Evolutionary conservation across 192 early-diverging fungal species (phyloP), one percentile per base, ranked within the genome.

Genomic region (Backusella macrospora): DNA sequence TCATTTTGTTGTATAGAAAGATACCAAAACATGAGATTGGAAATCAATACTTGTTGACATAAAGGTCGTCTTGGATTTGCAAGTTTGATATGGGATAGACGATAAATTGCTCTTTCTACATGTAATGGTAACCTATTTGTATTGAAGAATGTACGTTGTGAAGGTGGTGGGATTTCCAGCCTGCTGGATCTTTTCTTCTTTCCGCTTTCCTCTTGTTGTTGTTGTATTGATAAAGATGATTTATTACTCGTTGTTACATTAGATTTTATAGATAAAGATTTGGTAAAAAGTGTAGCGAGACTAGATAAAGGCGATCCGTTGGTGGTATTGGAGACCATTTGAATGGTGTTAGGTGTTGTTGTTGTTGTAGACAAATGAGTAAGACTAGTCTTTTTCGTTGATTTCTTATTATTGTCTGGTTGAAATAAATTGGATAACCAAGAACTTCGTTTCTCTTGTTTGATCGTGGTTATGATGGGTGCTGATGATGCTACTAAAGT

Each of bases 11-110:
- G 90, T 13, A 92, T 84, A 39, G 87, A 89, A 49, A 94, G 75
- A 76, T 94, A 94, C 92, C 92, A 94, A 73, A 94, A 92, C 89
- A 94, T 90, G 81, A 94, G 86, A 62, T 94, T 94, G 14, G 91
- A 91, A 63, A 94, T 86, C 72, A 91, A 72, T 7, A 94, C 92
- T 77, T 94, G 92, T 46, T 94, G 88, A 15, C 86, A 78, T 26
- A 94, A 73, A 15, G 92, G 91, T 6, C 92, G 85, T 14, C 89
- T 83, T 16, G 89, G 90, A 68, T 92, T 90, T 13, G 88, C 88
- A 38, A 94, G 73, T 76, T 94, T 94, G 16, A 88, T 84, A 43
- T 91, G 90, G 0, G 90, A 90, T 37, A 92, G 66, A 18, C 92
- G 88, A 74, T 92, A 94, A n/a, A 94, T 91, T 1, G 90, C 90